Conservation (phyloP, 257 asterid genomes). For the Solanum okadae region DNA sequence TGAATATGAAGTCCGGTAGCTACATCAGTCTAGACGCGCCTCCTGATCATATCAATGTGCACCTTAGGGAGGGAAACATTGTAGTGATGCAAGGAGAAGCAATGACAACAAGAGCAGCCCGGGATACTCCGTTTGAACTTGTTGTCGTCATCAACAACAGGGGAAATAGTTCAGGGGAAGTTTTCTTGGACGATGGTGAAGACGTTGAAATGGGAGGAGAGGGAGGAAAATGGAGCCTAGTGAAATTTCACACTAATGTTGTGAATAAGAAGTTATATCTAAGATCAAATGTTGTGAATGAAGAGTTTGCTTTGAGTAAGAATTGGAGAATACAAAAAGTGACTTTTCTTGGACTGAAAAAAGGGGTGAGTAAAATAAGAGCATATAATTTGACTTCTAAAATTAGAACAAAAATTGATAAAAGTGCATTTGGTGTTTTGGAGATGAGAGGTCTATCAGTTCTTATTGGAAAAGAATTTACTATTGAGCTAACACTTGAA, state of each 20-base stretch:
- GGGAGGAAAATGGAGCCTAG: constrained; percentile 38
- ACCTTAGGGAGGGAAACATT: constrained; percentile 38
- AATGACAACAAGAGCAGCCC: constrained; percentile 41
- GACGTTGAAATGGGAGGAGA: constrained; percentile 34
- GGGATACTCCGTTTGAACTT: constrained; percentile 34
- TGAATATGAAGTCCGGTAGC: constrained; percentile 18
- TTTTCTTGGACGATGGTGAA: constrained; percentile 56
- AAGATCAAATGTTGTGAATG: constrained; percentile 1
- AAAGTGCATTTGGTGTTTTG: not conserved
- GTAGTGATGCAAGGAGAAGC: constrained; percentile 55
- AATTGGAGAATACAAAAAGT: constrained; percentile 3
- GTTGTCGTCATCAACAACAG: constrained; percentile 21
- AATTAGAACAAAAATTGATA: not conserved
- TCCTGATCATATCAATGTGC: constrained; percentile 44
- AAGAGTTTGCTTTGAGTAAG: not conserved
- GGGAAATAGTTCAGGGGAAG: constrained; percentile 34
- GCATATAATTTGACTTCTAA: not conserved
- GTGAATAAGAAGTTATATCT: not conserved
- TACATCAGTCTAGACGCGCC: constrained; percentile 36
- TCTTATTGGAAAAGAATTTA: not conserved
- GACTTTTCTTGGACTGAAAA: constrained; percentile 1
- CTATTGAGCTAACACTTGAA: not conserved
- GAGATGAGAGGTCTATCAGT: not conserved
- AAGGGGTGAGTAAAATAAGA: not conserved
- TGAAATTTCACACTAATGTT: not conserved